A percentile compares a stretch with the other conserved stretches of the same genome.
These are phyloP conservation scores for Cercophora newfieldiana DNA, from an alignment of 495 filamentous ascomycete species.

Conservation along the genomic window DNA sequence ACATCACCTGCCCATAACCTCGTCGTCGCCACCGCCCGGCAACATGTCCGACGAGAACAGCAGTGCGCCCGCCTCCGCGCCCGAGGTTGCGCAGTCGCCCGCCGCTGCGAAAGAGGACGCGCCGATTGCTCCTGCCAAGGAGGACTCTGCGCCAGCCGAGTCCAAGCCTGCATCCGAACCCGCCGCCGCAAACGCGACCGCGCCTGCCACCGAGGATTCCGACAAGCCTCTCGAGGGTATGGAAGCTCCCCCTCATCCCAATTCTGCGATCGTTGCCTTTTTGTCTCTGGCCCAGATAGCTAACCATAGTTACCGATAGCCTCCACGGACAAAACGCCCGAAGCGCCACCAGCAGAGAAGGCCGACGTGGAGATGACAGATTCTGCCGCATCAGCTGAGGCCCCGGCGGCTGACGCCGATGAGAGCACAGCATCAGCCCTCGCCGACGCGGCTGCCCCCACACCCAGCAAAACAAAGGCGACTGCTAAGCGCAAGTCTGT, in stretches of 20 bases:
- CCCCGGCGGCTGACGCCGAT: conserved; percentile 27
- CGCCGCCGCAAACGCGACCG: conserved; percentile 1
- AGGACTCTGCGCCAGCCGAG: conserved; percentile 20
- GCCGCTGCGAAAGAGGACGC: conserved; percentile 22
- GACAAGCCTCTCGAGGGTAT: conserved; percentile 28
- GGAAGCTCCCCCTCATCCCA: background rate
- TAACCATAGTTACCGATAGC: conserved; percentile 20
- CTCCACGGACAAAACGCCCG: conserved; percentile 30
- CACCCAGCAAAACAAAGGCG: conserved; percentile 45
- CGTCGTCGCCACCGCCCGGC: conserved; percentile 16
- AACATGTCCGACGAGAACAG: conserved; percentile 21
- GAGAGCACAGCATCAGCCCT: background rate
- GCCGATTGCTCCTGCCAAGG: conserved; percentile 26
- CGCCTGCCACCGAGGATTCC: conserved; percentile 18
- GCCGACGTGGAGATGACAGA: conserved; percentile 43
- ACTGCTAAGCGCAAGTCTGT: conserved; percentile 62
- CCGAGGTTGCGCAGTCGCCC: background rate
- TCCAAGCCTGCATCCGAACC: conserved; percentile 23
- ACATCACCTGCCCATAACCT: conserved; percentile 26
- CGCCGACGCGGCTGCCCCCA: conserved; percentile 23
- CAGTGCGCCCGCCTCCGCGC: conserved; percentile 11
- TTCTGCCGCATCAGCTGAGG: conserved; percentile 24
- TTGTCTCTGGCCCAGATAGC: conserved; percentile 10
- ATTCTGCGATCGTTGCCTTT: background rate
- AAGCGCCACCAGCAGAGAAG: conserved; percentile 31